These are phyloP conservation scores for Uronychia binucleata DNA, from an alignment of 73 alveolate genomes.

Conservation along the genomic window DNA sequence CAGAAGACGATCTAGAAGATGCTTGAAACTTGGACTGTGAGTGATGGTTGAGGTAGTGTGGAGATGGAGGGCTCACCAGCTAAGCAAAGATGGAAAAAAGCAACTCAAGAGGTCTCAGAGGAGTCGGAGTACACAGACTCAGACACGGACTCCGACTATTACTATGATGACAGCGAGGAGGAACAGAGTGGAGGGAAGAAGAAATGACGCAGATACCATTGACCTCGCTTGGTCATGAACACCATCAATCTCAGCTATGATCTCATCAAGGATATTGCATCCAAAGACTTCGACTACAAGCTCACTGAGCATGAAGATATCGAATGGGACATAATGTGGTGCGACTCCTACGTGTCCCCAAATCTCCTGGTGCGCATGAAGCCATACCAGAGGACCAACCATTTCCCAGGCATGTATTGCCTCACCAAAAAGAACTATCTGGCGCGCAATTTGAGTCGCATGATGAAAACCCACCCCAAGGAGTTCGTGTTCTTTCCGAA, in stretches of 20 bases:
- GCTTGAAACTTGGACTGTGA: background rate
- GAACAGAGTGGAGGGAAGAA: background rate
- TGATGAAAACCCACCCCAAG: conserved; percentile 68
- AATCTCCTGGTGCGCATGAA: conserved; percentile 62
- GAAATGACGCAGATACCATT: background rate
- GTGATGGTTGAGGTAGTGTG: background rate
- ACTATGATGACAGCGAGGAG: background rate
- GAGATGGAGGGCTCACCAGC: background rate
- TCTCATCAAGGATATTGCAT: background rate
- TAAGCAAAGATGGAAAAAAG: background rate
- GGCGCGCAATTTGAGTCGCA: conserved; percentile 62
- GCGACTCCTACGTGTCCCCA: conserved; percentile 61
- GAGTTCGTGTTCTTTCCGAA: conserved; percentile 74
- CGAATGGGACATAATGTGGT: conserved; percentile 75
- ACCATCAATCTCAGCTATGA: background rate
- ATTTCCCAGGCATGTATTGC: conserved; percentile 87
- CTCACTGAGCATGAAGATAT: conserved; percentile 40
- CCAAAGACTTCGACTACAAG: background rate
- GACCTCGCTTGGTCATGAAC: background rate
- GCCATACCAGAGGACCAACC: conserved; percentile 76
- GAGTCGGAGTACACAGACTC: background rate
- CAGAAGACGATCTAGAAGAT: background rate
- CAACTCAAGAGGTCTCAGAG: background rate
- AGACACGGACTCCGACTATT: background rate
- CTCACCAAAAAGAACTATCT: conserved; percentile 81